Evolutionary conservation across 768 basidiomycete species (phyloP).

Genomic region (Suillus subalutaceus): DNA sequence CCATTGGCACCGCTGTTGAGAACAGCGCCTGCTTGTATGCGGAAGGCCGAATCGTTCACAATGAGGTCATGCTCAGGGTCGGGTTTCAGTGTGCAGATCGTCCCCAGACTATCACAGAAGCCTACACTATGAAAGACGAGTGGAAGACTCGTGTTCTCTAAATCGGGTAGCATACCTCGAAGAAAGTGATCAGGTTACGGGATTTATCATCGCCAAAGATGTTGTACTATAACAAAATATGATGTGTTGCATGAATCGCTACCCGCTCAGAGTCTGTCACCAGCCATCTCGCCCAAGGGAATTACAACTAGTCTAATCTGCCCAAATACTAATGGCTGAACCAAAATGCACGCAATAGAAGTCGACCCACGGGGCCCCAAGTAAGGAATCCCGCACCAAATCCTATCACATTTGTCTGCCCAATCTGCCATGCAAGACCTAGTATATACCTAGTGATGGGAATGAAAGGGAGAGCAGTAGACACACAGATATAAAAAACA

Average conservation of each 20-base stretch:
- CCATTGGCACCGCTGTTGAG: neutral
- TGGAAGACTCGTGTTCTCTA: constrained; percentile 4
- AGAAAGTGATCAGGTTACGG: neutral
- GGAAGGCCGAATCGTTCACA: neutral
- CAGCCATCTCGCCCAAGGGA: neutral
- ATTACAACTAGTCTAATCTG: neutral
- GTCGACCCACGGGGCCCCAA: neutral
- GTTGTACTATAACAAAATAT: neutral
- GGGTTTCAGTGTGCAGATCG: neutral
- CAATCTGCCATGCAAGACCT: constrained; percentile 3
- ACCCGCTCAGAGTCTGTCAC: neutral
- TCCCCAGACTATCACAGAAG: constrained; percentile 4
- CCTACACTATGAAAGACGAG: neutral
- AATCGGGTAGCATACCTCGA: neutral
- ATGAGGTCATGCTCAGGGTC: neutral
- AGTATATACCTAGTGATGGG: neutral
- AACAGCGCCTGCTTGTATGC: constrained; percentile 3
- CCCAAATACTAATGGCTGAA: neutral
- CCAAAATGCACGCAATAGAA: neutral
- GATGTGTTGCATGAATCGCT: neutral
- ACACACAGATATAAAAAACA: constrained; percentile 6
- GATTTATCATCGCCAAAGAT: neutral
- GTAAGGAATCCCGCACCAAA: constrained; percentile 1
- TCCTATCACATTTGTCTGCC: neutral
- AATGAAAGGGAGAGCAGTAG: neutral